Evolutionary conservation across 108 stramenopile genomes (phyloP), one percentile per base, ranked within the genome.

Genomic region (Fragilaria crotonensis): DNA sequence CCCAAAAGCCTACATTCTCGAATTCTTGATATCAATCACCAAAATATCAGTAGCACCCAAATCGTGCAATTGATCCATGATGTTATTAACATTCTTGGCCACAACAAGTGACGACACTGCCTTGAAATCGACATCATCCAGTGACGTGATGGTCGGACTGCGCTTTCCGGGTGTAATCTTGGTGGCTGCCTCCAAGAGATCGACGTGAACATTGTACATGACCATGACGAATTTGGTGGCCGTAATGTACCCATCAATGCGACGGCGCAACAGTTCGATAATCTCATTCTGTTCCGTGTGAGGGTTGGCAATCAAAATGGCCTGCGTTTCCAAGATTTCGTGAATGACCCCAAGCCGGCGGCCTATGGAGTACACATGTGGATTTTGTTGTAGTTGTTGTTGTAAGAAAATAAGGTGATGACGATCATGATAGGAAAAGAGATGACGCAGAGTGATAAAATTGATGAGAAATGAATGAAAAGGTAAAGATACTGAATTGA

Each of bases 11-110:
- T 86, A 93, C 93, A 94, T 90, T 33, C 94, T 75, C 25, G 91
- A 90, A 67, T 97, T 97, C 29, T 67, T 57, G 20, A 98, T 55
- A 25, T 87, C 79, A 47, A 97, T 73, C 5, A 93, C 85, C 64
- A 98, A 72, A 71, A 98, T 98, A 76, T 97, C 97, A 29, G 78
- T 90, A 1, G 96, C 96, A 25, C 97, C 97, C 33, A 86, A 67
- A 17, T 62, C 72, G 31, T 95, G 87, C 14, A 98, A 78, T 19
- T 82, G 77, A 71, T 98, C 97, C 97, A 98, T 98, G 51, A 94
- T 85, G 45, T 65, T 68, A 31, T 62, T 76, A 5, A 93, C 75
- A 50, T 93, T 86, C 36, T 80, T 87, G 73, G 88, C 95, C 17
- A 69, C 62, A 28, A 98, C 87, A 5, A 98, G 74, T 48, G 87